These are phyloP conservation scores for Jackrogersella minutella DNA, from an alignment of 495 filamentous ascomycete species.

Conservation along the genomic window DNA sequence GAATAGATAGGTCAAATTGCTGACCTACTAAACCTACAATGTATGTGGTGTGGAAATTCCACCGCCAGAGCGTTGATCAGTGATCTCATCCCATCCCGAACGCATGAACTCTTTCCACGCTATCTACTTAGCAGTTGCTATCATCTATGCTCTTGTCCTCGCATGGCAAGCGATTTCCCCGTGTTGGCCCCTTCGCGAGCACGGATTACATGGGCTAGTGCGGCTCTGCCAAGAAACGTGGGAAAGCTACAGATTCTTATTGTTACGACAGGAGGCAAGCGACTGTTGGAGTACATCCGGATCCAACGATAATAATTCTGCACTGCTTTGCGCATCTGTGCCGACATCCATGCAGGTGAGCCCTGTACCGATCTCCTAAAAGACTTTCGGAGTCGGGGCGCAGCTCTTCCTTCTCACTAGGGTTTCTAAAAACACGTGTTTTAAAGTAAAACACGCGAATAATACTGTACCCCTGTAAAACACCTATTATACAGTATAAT, in stretches of 20 bases:
- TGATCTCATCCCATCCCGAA: background rate
- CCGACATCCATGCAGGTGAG: too few relatives aligned
- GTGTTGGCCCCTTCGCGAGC: background rate
- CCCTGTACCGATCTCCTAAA: background rate
- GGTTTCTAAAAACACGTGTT: too few relatives aligned
- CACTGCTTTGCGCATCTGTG: too few relatives aligned
- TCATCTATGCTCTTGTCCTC: background rate
- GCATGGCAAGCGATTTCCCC: background rate
- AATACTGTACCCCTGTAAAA: too few relatives aligned
- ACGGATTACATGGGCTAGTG: background rate
- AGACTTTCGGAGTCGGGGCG: too few relatives aligned
- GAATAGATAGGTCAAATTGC: background rate
- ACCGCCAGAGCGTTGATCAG: too few relatives aligned
- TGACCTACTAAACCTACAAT: background rate
- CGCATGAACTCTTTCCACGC: background rate
- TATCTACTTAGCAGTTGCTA: background rate
- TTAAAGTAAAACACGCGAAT: too few relatives aligned
- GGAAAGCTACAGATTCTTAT: background rate
- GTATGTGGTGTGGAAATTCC: too few relatives aligned
- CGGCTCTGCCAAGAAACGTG: slow-evolving; percentile 18
- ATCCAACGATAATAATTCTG: too few relatives aligned
- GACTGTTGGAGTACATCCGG: too few relatives aligned
- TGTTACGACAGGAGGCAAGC: background rate
- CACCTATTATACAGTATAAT: too few relatives aligned
- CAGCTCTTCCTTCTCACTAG: too few relatives aligned